Conservation (phyloP, 129 eudicot genomes). For the Flaveria brownii region DNA sequence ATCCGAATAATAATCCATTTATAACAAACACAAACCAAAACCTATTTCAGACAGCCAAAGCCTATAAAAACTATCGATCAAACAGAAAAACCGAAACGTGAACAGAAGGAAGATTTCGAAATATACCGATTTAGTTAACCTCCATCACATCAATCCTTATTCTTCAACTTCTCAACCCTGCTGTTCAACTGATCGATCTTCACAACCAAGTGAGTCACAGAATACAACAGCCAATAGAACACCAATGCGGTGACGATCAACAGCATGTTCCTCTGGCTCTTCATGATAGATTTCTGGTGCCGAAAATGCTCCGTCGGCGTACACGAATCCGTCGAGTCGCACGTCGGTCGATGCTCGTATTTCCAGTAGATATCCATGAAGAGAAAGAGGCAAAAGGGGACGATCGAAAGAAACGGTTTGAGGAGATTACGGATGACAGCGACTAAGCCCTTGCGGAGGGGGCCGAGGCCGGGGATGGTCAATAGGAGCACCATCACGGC, state of each 20-base stretch:
- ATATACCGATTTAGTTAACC: too few species aligned
- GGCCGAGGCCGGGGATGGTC: conserved; percentile 68
- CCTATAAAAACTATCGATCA: not conserved
- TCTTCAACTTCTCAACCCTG: conserved; percentile 65
- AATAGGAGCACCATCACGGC: conserved; percentile 72
- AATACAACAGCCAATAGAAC: conserved; percentile 70
- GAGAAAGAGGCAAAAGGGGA: conserved; percentile 76
- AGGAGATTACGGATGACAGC: conserved; percentile 58
- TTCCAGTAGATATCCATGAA: conserved; percentile 86
- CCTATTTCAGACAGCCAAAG: not conserved
- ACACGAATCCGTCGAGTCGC: conserved; percentile 54
- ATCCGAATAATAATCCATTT: conserved; percentile 25
- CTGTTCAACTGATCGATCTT: conserved; percentile 53
- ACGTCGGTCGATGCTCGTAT: conserved; percentile 66
- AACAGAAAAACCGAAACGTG: not conserved
- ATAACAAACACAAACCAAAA: not conserved
- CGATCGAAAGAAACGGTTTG: conserved; percentile 72
- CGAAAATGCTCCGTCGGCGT: conserved; percentile 60
- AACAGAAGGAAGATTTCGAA: not conserved
- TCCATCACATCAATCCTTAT: conserved; percentile 20
- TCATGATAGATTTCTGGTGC: conserved; percentile 82
- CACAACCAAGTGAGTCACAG: conserved; percentile 58
- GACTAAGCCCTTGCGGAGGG: conserved; percentile 68
- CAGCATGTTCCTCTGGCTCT: conserved; percentile 70
- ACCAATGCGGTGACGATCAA: conserved; percentile 64